Evolutionary conservation across 176 grass and related monocot genomes (phyloP), one percentile per base, ranked within the genome.

Genomic region (Elymus sibiricus): DNA sequence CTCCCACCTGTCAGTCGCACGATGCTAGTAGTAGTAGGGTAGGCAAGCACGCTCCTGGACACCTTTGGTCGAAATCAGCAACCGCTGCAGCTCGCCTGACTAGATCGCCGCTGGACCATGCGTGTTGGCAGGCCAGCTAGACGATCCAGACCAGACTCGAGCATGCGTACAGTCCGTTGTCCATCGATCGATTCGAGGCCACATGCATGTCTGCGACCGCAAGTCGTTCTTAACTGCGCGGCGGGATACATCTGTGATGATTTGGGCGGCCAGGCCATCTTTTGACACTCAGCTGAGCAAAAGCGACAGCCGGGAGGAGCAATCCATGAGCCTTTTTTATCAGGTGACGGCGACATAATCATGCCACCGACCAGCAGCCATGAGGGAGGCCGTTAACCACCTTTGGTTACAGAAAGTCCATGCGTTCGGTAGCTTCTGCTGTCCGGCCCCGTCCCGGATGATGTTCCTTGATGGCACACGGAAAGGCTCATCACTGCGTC

Each of bases 401-500:
- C 55, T 63, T 53, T 83, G 53, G 37, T 74, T 44, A 62, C 55
- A 16, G 26, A 84, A 63, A 63, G 70, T 15, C 17, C 69, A 63
- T 74, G 69, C 55, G 62, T 74, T 74, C 68, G 55, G 70, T 84
- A 74, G 55, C 39, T 43, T 62, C 69, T 24, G 55, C 37, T 24
- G 26, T 74, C 38, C 49, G 49, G 16, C 49, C 53, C 70, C 28
- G 71, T 27, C 38, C 12, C 42, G 46, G 37, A 74, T 83, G 37
- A 61, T 31, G 68, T 22, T 74, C 32, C 44, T 34, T 35, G 7
- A 42, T 64, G 21, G 19, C 21, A 8, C 38, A 44, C 42, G 32
- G 59, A 84, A 84, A 76, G 71, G 22, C n/a, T 59, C 70, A 84
- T 84, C 82, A 84, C 70, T 47, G 58, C 58, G 35, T 19, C 28